These are phyloP conservation scores for Colletotrichum liriopes DNA, from an alignment of 2,329 filamentous ascomycete species.

Conservation along the genomic window DNA sequence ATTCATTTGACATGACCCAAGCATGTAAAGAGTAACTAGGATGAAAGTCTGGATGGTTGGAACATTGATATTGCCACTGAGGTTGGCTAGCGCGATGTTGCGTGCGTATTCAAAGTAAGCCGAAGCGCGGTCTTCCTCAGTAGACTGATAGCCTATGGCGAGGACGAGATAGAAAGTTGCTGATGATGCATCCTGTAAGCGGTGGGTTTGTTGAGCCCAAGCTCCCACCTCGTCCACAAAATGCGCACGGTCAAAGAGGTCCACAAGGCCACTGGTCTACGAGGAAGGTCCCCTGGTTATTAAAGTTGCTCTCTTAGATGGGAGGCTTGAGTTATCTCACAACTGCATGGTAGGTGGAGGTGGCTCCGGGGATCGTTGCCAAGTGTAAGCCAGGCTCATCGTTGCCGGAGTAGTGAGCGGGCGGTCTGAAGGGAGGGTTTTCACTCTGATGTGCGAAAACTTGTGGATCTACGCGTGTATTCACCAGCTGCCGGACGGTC, in stretches of 20 bases:
- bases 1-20: constrained; percentile 69
- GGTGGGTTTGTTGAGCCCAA: constrained; percentile 57
- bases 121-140: constrained; percentile 59
- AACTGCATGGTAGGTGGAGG: constrained; percentile 44
- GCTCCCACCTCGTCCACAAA: constrained; percentile 58
- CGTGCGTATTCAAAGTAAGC: constrained; percentile 67
- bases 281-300: constrained; percentile 17
- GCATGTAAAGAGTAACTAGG: constrained; percentile 68
- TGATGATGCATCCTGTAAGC: constrained; percentile 55
- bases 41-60: constrained; percentile 66
- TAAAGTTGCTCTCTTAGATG: neutral
- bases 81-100: constrained; percentile 59
- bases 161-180: constrained; percentile 64
- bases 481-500: constrained; percentile 68
- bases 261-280: constrained; percentile 62
- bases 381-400: constrained; percentile 46
- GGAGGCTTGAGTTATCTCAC: constrained; percentile 43
- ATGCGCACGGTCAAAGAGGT: constrained; percentile 61
- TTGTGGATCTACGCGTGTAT: constrained; percentile 62
- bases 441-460: constrained; percentile 66
- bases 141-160: constrained; percentile 63
- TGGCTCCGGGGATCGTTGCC: constrained; percentile 39
- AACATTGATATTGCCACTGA: constrained; percentile 64
- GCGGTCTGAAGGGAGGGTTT: constrained; percentile 60
- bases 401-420: constrained; percentile 30